Conservation (phyloP, 73 alveolate species). For the Paramecium sonneborni region DNA sequence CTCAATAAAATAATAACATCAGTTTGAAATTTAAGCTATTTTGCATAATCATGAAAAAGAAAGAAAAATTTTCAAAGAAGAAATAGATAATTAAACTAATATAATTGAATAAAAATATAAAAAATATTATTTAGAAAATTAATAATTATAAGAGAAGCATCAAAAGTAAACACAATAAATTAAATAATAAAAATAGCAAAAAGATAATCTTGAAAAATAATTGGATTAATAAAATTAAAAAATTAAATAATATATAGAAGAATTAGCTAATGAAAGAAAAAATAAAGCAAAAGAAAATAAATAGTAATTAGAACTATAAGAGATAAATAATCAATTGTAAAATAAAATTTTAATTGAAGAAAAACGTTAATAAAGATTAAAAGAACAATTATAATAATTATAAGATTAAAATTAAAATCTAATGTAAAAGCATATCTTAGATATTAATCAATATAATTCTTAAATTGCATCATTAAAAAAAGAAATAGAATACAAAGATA, state of each 20-base stretch:
- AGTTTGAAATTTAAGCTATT: neutral
- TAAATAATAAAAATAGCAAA: neutral
- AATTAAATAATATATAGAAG: neutral
- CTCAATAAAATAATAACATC: neutral
- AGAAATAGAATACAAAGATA: neutral
- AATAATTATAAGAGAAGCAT: neutral
- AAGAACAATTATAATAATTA: neutral
- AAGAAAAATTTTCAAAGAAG: neutral
- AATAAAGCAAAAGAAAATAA: neutral
- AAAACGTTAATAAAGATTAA: neutral
- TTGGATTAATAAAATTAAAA: neutral
- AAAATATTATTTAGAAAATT: neutral
- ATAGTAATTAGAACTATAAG: neutral
- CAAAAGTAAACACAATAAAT: neutral
- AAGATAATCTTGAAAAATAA: neutral
- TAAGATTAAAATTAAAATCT: neutral
- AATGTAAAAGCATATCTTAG: neutral
- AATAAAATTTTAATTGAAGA: neutral
- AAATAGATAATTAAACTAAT: neutral
- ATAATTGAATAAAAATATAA: conserved; percentile 2
- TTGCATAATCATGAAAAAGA: conserved; percentile 22
- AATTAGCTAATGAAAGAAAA: conserved; percentile 15
- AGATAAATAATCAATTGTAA: neutral
- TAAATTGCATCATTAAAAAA: neutral
- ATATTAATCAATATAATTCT: neutral